phyloP scores from a whole-genome alignment of 352 stramenopile species.

The Pythium plurisporium region DNA sequence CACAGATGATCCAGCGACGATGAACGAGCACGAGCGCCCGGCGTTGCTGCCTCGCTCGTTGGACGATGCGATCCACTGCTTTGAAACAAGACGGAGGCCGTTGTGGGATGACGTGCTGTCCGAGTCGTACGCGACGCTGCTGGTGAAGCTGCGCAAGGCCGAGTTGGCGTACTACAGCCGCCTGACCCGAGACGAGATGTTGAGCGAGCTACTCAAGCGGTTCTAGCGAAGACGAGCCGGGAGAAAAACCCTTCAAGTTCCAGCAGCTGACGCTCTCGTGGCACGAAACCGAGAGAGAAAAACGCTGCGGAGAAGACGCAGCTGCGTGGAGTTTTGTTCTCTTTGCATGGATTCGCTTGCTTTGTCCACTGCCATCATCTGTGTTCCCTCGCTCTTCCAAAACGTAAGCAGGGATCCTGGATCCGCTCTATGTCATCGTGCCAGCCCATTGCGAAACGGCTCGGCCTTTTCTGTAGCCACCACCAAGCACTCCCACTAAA shows the following conservation, averaged over 20 bases:
- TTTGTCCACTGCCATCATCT: background rate
- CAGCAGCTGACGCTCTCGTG: background rate
- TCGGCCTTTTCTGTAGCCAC: no score
- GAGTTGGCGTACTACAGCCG: slow-evolving; percentile 19
- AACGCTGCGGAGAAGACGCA: background rate
- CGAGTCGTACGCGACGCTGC: slow-evolving; percentile 9
- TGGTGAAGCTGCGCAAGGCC: slow-evolving; percentile 14
- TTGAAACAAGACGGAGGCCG: background rate
- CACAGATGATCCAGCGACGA: slow-evolving; percentile 10
- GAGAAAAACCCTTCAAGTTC: background rate
- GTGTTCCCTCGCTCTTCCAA: background rate
- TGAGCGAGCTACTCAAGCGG: slow-evolving; percentile 7
- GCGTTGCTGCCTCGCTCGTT: slow-evolving; percentile 20
- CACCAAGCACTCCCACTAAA: no score
- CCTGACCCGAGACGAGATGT: background rate
- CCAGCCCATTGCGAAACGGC: background rate
- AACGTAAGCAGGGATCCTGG: no score
- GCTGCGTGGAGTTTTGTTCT: background rate
- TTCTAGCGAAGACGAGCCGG: background rate
- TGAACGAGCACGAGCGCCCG: slow-evolving; percentile 6
- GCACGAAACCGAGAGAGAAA: background rate
- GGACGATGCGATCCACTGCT: slow-evolving; percentile 11
- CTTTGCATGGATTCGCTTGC: no score
- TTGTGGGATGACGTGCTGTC: slow-evolving; percentile 21
- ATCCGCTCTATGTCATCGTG: no score